Conservation (phyloP, 1,284 basidiomycete species). For the Ceratobasidium theobromae region DNA sequence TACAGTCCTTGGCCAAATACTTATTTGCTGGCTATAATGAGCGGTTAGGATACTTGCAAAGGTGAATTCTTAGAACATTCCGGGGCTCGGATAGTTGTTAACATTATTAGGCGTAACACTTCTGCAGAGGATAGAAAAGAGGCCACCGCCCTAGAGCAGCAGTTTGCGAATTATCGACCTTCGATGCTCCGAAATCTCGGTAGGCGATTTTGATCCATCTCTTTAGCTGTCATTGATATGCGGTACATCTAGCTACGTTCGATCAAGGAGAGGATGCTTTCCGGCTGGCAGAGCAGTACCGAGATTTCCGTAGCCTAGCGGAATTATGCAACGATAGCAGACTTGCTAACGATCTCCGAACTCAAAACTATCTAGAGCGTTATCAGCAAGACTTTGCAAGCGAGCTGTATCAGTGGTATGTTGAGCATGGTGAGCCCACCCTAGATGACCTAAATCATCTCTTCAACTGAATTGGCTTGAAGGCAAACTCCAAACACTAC, state of each 20-base stretch:
- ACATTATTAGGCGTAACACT: constrained; percentile 26
- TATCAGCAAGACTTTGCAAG: constrained; percentile 85
- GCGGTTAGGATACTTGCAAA: constrained; percentile 42
- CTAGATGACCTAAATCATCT: too few species aligned
- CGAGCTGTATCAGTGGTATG: constrained; percentile 86
- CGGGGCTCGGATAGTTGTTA: background rate
- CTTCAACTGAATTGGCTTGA: constrained; percentile 14
- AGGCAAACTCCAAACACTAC: constrained; percentile 76
- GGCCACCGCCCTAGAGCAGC: constrained; percentile 58
- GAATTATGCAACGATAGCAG: constrained; percentile 71
- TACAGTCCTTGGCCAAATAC: constrained; percentile 45
- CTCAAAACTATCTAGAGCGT: constrained; percentile 73
- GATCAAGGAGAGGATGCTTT: constrained; percentile 73
- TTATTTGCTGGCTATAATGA: constrained; percentile 45
- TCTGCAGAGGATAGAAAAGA: constrained; percentile 50
- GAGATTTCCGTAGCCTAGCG: constrained; percentile 80
- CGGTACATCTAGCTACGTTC: constrained; percentile 55
- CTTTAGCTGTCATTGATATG: background rate
- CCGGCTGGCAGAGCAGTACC: constrained; percentile 78
- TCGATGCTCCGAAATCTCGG: constrained; percentile 75
- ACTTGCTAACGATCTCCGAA: constrained; percentile 58
- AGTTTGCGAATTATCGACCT: constrained; percentile 68
- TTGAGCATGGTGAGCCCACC: constrained; percentile 67
- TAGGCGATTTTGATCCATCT: constrained; percentile 45
- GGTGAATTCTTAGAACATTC: constrained; percentile 33